Conservation (phyloP, 495 filamentous ascomycete species). For the Patellaria atrata region DNA sequence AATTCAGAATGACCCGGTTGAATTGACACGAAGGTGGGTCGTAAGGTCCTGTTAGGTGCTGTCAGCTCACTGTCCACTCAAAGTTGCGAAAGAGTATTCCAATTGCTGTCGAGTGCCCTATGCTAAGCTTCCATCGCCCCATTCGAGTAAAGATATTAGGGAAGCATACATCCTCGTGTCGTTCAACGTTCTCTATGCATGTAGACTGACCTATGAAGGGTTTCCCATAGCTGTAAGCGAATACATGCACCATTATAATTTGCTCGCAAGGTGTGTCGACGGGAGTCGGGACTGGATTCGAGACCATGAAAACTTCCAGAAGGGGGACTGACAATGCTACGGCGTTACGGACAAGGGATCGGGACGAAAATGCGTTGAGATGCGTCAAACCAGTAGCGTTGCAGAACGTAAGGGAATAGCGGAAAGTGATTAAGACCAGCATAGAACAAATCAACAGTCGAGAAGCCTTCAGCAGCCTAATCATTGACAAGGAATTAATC, state of each 20-base stretch:
- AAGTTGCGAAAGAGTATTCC: neutral
- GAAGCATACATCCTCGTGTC: no score
- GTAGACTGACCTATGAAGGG: conserved; percentile 68
- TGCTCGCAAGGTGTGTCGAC: conserved; percentile 13
- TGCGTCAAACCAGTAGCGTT: conserved; percentile 4
- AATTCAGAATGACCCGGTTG: conserved; percentile 67
- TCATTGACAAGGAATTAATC: no score
- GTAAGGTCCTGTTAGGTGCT: conserved; percentile 40
- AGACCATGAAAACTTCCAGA: conserved; percentile 23
- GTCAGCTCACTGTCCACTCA: conserved; percentile 1
- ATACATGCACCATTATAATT: conserved; percentile 56
- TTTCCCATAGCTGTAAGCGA: conserved; percentile 61
- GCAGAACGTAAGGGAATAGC: conserved; percentile 5
- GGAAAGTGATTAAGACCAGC: conserved; percentile 17
- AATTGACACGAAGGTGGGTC: conserved; percentile 56
- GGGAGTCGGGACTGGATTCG: conserved; percentile 22
- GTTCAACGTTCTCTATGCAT: no score
- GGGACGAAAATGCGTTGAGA: neutral
- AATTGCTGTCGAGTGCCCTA: no score
- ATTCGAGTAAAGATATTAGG: no score
- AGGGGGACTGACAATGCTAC: conserved; percentile 11
- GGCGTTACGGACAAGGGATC: no score
- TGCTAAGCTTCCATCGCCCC: no score
- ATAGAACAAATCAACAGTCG: conserved; percentile 11
- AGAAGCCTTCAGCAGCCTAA: no score